Conservation (phyloP, 1,284 basidiomycete species). For the Leucoagaricus sp. region DNA sequence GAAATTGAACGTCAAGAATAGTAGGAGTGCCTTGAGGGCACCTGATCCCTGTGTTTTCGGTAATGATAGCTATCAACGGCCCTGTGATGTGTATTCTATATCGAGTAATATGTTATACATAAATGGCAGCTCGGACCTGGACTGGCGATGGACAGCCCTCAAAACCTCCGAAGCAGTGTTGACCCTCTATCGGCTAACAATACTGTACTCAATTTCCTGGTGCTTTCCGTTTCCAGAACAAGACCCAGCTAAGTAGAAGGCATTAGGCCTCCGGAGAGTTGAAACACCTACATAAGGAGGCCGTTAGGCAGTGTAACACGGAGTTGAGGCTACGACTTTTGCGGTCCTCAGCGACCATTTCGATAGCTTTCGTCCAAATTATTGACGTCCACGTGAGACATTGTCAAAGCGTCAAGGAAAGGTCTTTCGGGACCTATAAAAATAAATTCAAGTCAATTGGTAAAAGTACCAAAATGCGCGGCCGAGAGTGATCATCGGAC, state of each 20-base stretch:
- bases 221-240: background rate
- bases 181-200: background rate
- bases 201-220: background rate
- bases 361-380: too few species aligned
- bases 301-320: too few species aligned
- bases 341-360: too few species aligned
- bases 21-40: background rate
- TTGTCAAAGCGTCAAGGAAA: too few species aligned
- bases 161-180: background rate
- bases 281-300: too few species aligned
- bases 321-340: too few species aligned
- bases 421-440: too few species aligned
- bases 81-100: background rate
- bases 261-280: too few species aligned
- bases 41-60: background rate
- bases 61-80: background rate
- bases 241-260: background rate
- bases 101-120: slow-evolving; percentile 11
- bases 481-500: background rate
- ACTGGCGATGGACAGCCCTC: background rate
- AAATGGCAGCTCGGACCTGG: background rate
- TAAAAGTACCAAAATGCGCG: background rate
- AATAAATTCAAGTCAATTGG: too few species aligned
- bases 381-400: too few species aligned
- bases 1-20: background rate